phyloP scores from a whole-genome alignment of 2,329 filamentous ascomycete species.

The Aspergillus tamarii region DNA sequence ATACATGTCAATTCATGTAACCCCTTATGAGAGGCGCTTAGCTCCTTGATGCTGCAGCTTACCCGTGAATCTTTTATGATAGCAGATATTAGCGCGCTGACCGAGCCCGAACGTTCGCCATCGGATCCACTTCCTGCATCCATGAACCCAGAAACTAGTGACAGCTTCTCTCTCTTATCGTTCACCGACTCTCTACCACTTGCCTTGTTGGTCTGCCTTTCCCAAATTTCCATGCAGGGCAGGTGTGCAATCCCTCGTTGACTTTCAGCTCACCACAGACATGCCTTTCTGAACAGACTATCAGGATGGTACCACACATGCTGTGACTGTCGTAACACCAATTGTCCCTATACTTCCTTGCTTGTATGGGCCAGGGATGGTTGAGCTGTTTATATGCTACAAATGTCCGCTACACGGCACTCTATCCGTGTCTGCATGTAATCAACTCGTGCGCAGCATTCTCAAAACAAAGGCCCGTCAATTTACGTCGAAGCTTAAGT shows the following conservation, averaged over 20 bases:
- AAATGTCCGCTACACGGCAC: not conserved
- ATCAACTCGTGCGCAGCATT: not conserved
- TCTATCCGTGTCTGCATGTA: not conserved
- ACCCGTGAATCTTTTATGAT: conserved; percentile 14
- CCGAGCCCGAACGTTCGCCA: not conserved
- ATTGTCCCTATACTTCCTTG: not conserved
- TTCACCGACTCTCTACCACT: not conserved
- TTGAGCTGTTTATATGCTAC: not conserved
- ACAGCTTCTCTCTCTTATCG: not conserved
- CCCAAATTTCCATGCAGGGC: not conserved
- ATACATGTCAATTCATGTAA: conserved; percentile 21
- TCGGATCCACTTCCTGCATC: conserved; percentile 2
- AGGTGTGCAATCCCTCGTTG: not conserved
- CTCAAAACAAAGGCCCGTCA: not conserved
- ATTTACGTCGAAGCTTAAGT: not conserved
- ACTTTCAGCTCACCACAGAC: not conserved
- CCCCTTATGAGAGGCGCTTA: conserved; percentile 6
- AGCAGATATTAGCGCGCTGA: conserved; percentile 8
- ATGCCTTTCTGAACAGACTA: not conserved
- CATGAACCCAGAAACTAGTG: not conserved
- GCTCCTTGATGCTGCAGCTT: conserved; percentile 6
- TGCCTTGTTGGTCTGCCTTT: not conserved
- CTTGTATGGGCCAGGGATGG: not conserved
- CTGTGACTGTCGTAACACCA: not conserved
- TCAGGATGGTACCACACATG: not conserved